Evolutionary conservation across 2,329 filamentous ascomycete species (phyloP).

Genomic region (Diplodia seriata): DNA sequence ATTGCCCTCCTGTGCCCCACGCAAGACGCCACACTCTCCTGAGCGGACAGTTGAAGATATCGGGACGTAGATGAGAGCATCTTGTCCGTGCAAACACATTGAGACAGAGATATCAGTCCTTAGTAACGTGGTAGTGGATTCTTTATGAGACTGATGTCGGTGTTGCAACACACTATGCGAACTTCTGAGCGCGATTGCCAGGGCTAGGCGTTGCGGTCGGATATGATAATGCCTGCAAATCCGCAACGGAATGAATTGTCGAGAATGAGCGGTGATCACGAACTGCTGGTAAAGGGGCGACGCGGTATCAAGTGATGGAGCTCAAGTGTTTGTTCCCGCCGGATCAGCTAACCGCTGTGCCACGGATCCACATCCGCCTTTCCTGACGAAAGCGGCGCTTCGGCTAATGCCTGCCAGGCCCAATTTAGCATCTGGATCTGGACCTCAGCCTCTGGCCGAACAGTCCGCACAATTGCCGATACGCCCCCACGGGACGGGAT

Average conservation of each 20-base stretch:
- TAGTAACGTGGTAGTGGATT: too few relatives aligned
- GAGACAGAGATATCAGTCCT: too few relatives aligned
- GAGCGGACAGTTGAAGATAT: too few relatives aligned
- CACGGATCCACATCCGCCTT: background rate
- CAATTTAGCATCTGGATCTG: constrained; percentile 3
- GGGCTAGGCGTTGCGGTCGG: background rate
- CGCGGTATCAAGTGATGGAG: background rate
- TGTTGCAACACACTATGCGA: too few relatives aligned
- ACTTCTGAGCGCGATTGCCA: background rate
- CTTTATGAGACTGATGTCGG: too few relatives aligned
- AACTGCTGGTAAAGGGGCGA: background rate
- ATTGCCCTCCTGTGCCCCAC: too few relatives aligned
- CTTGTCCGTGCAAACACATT: too few relatives aligned
- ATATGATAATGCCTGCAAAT: background rate
- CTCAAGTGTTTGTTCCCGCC: background rate
- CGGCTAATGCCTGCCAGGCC: background rate
- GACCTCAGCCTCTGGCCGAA: background rate
- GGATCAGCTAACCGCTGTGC: background rate
- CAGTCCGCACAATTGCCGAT: constrained; percentile 13
- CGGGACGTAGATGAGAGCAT: too few relatives aligned
- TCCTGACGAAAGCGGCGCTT: background rate
- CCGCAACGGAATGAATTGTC: background rate
- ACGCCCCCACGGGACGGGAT: background rate
- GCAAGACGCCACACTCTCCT: too few relatives aligned
- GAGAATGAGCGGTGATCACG: background rate